Conservation (phyloP, 345 rosid genomes). For the Salix koriyanagi region DNA sequence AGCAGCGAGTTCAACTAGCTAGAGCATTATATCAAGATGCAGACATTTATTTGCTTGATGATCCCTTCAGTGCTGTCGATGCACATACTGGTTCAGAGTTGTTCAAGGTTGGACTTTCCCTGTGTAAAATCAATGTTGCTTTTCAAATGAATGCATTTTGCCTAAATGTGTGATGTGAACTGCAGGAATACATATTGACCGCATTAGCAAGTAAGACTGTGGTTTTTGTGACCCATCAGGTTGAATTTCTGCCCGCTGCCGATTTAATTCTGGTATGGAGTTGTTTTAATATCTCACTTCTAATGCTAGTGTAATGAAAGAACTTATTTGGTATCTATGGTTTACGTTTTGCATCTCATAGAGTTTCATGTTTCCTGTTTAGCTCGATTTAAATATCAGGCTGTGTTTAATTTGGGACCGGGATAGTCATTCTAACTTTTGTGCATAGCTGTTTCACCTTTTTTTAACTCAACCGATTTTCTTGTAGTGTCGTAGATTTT, state of each 20-base stretch:
- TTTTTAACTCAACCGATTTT: too few species aligned
- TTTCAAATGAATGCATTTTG: conserved; percentile 12
- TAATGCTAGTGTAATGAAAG: not conserved
- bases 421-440: too few species aligned
- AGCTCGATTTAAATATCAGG: too few species aligned
- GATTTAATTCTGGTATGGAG: conserved; percentile 85
- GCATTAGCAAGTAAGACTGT: conserved; percentile 86
- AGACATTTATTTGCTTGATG: conserved; percentile 93
- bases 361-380: not conserved
- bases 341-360: not conserved
- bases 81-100: conserved; percentile 97
- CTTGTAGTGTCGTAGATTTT: too few species aligned
- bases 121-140: conserved; percentile 3
- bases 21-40: conserved; percentile 99
- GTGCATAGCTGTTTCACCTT: too few species aligned
- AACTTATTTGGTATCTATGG: not conserved
- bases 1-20: conserved; percentile 98
- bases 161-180: conserved; percentile 29
- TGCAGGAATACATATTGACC: conserved; percentile 89
- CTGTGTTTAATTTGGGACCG: too few species aligned
- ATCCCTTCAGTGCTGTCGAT: conserved; percentile 99
- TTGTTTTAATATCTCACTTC: conserved; percentile 17
- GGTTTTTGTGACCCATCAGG: conserved; percentile 97
- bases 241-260: conserved; percentile 93
- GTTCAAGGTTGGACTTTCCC: conserved; percentile 62